These are phyloP conservation scores for Solanum tarapatanum DNA, from an alignment of 257 asterid genomes.

Conservation along the genomic window DNA sequence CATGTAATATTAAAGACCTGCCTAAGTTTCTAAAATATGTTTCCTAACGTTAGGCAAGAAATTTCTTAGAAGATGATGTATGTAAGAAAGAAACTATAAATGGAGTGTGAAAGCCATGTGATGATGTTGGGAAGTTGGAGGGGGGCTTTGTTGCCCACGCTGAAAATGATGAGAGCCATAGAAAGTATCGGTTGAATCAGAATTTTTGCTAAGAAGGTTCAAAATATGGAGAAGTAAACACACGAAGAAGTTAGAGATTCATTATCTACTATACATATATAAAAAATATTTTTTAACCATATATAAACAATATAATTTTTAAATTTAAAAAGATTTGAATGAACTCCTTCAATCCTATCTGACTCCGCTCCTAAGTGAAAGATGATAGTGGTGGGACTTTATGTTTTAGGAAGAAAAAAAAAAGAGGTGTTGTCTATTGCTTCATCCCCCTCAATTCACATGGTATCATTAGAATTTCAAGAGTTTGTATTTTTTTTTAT, in stretches of 20 bases:
- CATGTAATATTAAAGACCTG: neutral
- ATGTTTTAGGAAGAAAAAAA: neutral
- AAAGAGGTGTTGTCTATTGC: neutral
- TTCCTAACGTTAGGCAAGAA: neutral
- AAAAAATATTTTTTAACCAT: no score
- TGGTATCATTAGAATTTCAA: neutral
- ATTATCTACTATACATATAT: neutral
- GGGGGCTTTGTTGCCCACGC: conserved; percentile 1
- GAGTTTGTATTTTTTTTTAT: neutral
- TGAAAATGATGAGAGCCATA: neutral
- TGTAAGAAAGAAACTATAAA: neutral
- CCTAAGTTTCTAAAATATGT: neutral
- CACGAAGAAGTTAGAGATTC: neutral
- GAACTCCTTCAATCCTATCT: neutral
- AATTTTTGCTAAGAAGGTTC: neutral
- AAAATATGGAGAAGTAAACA: neutral
- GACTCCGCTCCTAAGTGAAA: neutral
- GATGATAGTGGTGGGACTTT: neutral
- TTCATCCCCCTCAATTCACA: neutral
- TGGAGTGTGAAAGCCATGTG: conserved; percentile 3
- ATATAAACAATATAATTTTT: neutral
- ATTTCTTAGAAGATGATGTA: neutral
- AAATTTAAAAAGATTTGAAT: neutral
- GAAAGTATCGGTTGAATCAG: neutral
- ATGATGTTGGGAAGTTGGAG: neutral